These are phyloP conservation scores for Rhizopus delemar DNA, from an alignment of 371 early-diverging fungal genomes.

Conservation along the genomic window DNA sequence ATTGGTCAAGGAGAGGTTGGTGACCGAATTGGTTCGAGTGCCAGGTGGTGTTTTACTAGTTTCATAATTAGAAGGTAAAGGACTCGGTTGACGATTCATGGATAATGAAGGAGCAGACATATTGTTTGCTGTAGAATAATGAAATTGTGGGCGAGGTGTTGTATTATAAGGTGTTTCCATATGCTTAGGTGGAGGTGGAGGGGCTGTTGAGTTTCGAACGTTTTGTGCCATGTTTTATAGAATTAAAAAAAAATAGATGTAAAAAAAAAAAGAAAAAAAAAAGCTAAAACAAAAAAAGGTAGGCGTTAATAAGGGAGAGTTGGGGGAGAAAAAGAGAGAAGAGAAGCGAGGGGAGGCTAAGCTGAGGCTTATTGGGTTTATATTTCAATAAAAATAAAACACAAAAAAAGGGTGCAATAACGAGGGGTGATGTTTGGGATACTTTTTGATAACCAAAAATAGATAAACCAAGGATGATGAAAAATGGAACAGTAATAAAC, in stretches of 20 bases:
- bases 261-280: slow-evolving; percentile 12
- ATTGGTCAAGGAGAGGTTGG: slow-evolving; percentile 32
- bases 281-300: slow-evolving; percentile 13
- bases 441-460: background rate
- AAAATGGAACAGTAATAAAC: background rate
- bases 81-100: slow-evolving; percentile 23
- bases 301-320: background rate
- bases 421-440: slow-evolving; percentile 9
- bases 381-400: slow-evolving; percentile 21
- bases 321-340: slow-evolving; percentile 8
- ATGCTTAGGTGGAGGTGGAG: slow-evolving; percentile 29
- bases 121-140: slow-evolving; percentile 22
- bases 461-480: slow-evolving; percentile 1
- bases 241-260: slow-evolving; percentile 4
- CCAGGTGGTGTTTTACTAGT: slow-evolving; percentile 32
- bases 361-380: slow-evolving; percentile 4
- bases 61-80: slow-evolving; percentile 19
- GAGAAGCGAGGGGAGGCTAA: background rate
- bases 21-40: slow-evolving; percentile 38
- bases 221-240: slow-evolving; percentile 20
- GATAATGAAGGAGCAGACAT: slow-evolving; percentile 28
- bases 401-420: slow-evolving; percentile 27
- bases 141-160: slow-evolving; percentile 21
- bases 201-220: slow-evolving; percentile 4
- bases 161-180: slow-evolving; percentile 20